Conservation (phyloP, 2,329 filamentous ascomycete species). For the Fusarium tupiense region DNA sequence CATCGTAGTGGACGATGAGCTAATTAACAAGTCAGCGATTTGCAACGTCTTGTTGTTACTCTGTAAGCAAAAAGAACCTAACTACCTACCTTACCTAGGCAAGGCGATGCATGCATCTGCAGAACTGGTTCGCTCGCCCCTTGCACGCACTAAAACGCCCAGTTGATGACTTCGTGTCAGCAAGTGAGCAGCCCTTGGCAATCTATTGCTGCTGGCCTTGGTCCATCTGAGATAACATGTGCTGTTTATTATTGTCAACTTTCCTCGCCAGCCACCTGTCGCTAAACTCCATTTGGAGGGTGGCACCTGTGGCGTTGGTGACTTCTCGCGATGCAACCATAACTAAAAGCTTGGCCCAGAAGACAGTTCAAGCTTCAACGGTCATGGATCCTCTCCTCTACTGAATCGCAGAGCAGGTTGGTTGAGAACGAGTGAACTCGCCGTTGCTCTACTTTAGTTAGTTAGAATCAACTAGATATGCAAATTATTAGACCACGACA, state of each 20-base stretch:
- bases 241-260: conserved; percentile 36
- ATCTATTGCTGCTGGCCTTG: conserved; percentile 25
- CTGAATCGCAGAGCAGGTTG: background rate
- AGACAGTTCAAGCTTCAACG: conserved; percentile 7
- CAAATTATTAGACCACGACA: conserved; percentile 9
- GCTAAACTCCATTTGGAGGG: conserved; percentile 15
- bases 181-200: conserved; percentile 31
- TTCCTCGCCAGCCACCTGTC: conserved; percentile 21
- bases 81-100: background rate
- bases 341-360: conserved; percentile 15
- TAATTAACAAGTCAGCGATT: conserved; percentile 18
- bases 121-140: conserved; percentile 25
- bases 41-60: background rate
- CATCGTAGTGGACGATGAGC: background rate
- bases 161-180: conserved; percentile 37
- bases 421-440: conserved; percentile 12
- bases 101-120: conserved; percentile 11
- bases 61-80: conserved; percentile 10
- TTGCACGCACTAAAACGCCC: conserved; percentile 19
- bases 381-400: background rate
- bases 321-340: conserved; percentile 4
- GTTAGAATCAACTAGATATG: conserved; percentile 15
- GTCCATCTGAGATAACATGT: conserved; percentile 7
- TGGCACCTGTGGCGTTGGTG: conserved; percentile 18
- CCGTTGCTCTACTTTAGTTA: conserved; percentile 34